Percentiles rank a stretch among this genome's conserved stretches.
These are phyloP conservation scores for Hypoxylon perforatum DNA, from an alignment of 495 filamentous ascomycete genomes.

Conservation along the genomic window DNA sequence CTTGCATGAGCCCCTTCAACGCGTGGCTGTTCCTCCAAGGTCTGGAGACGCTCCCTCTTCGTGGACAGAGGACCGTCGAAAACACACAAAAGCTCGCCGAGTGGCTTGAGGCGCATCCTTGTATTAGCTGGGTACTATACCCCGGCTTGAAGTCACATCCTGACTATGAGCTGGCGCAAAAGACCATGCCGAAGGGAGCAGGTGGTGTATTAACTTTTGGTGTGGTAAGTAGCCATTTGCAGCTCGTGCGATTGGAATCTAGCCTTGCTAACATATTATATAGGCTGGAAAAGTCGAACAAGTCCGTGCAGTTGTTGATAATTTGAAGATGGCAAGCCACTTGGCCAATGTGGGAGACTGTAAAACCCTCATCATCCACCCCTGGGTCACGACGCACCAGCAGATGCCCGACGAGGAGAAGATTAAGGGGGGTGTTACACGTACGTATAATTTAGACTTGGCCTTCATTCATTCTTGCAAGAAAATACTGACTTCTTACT, in stretches of 20 bases:
- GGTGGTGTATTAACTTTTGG: conserved; percentile 56
- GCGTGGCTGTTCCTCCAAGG: conserved; percentile 57
- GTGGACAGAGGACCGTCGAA: conserved; percentile 51
- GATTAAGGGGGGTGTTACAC: conserved; percentile 54
- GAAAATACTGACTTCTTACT: conserved; percentile 9
- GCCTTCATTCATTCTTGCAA: background rate
- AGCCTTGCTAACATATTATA: conserved; percentile 25
- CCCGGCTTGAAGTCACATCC: conserved; percentile 53
- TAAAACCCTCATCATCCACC: conserved; percentile 57
- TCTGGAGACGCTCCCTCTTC: conserved; percentile 50
- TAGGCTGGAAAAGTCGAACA: conserved; percentile 53
- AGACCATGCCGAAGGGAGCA: conserved; percentile 49
- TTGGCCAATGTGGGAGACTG: conserved; percentile 57
- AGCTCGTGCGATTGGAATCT: conserved; percentile 64
- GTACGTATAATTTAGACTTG: conserved; percentile 35
- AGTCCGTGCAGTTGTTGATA: conserved; percentile 55
- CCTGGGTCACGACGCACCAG: conserved; percentile 57
- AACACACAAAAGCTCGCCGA: conserved; percentile 54
- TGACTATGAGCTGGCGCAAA: conserved; percentile 51
- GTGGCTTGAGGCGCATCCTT: conserved; percentile 52
- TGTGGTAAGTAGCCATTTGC: conserved; percentile 39
- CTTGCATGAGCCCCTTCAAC: conserved; percentile 55
- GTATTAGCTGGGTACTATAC: conserved; percentile 54
- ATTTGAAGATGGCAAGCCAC: conserved; percentile 54
- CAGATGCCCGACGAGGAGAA: conserved; percentile 57